Percentiles rank a stretch among this genome's conserved stretches.
phyloP scores from a whole-genome alignment of 73 alveolate genomes.

The Urostyla sp. region DNA sequence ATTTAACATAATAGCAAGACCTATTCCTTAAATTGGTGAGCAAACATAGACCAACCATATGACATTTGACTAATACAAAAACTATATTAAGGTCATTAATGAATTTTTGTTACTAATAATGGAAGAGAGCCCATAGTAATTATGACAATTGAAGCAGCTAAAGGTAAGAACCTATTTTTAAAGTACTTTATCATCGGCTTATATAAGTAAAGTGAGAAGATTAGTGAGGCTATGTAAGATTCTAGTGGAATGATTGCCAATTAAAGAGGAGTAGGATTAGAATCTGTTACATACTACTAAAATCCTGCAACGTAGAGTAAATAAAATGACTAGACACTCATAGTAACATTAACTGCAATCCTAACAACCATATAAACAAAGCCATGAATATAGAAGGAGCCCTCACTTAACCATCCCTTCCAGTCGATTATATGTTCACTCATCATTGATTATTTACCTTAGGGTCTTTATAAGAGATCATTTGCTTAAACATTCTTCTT shows the following conservation, averaged over 20 bases:
- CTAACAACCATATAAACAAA: conserved; percentile 81
- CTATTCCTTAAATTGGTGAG: conserved; percentile 68
- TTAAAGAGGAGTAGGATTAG: conserved; percentile 72
- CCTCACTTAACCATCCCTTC: conserved; percentile 78
- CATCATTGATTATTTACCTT: background rate
- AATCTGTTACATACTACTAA: conserved; percentile 51
- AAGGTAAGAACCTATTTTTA: conserved; percentile 66
- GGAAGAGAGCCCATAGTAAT: conserved; percentile 46
- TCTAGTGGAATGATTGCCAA: conserved; percentile 81
- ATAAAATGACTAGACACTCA: conserved; percentile 81
- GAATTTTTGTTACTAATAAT: conserved; percentile 23
- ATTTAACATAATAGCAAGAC: conserved; percentile 72
- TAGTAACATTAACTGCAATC: conserved; percentile 81
- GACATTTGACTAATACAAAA: conserved; percentile 6
- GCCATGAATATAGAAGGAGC: conserved; percentile 74
- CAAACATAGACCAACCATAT: conserved; percentile 63
- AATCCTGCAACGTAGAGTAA: conserved; percentile 70
- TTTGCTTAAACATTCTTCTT: background rate
- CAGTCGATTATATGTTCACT: conserved; percentile 22
- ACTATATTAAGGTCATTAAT: too few species aligned
- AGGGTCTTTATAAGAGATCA: background rate
- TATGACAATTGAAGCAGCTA: conserved; percentile 34
- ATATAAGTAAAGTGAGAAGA: conserved; percentile 66
- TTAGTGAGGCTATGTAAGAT: conserved; percentile 72
- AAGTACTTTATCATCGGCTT: conserved; percentile 51